Evolutionary conservation across 2,329 filamentous ascomycete species (phyloP).

Genomic region (Plenodomus biglobosus): DNA sequence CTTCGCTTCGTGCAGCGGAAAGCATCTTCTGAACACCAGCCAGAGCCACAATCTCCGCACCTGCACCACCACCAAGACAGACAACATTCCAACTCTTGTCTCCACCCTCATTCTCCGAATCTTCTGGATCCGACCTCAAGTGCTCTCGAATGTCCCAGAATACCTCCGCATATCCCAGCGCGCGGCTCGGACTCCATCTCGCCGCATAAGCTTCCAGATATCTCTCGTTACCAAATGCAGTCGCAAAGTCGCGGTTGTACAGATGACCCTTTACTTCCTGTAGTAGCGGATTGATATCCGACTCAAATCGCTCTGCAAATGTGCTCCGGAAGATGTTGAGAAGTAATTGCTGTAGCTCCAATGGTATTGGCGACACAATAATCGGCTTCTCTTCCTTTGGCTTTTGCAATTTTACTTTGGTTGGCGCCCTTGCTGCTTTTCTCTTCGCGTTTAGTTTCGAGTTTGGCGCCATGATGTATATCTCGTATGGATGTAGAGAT

Average conservation of each 20-base stretch:
- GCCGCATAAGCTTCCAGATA: slow-evolving; percentile 81
- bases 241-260: slow-evolving; percentile 79
- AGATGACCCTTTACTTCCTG: slow-evolving; percentile 85
- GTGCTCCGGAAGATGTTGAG: slow-evolving; percentile 72
- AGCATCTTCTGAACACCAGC: slow-evolving; percentile 55
- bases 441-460: slow-evolving; percentile 18
- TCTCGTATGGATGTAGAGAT: background rate
- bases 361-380: slow-evolving; percentile 42
- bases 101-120: background rate
- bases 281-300: slow-evolving; percentile 59
- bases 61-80: slow-evolving; percentile 66
- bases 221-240: slow-evolving; percentile 72
- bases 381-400: slow-evolving; percentile 6
- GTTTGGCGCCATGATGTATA: slow-evolving; percentile 11
- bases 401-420: slow-evolving; percentile 3
- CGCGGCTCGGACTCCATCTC: slow-evolving; percentile 85
- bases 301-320: slow-evolving; percentile 51
- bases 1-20: slow-evolving; percentile 1
- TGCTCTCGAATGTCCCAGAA: slow-evolving; percentile 46
- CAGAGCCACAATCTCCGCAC: slow-evolving; percentile 67
- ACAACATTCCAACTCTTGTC: slow-evolving; percentile 46
- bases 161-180: slow-evolving; percentile 75
- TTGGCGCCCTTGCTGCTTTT: slow-evolving; percentile 13
- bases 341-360: slow-evolving; percentile 66
- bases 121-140: slow-evolving; percentile 2